A percentile compares a stretch with the other conserved stretches of the same genome.
These are phyloP conservation scores for Rutstroemia sp. DNA, from an alignment of 2,329 filamentous ascomycete genomes.

Conservation along the genomic window DNA sequence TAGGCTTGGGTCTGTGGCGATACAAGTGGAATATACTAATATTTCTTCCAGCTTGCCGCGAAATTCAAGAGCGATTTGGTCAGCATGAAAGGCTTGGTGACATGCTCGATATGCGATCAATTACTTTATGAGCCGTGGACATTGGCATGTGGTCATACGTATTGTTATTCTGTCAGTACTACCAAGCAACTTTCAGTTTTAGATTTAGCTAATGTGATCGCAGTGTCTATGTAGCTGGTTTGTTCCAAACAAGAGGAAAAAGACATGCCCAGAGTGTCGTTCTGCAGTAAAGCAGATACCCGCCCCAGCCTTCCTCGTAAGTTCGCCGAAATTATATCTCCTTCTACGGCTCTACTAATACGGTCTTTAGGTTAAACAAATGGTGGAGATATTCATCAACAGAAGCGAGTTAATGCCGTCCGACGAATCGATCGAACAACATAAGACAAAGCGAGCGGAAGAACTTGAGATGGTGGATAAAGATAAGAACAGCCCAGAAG, in stretches of 20 bases:
- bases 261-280: slow-evolving; percentile 64
- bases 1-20: slow-evolving; percentile 3
- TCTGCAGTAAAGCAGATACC: slow-evolving; percentile 49
- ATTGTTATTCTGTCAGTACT: slow-evolving; percentile 53
- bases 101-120: slow-evolving; percentile 62
- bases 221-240: slow-evolving; percentile 33
- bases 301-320: slow-evolving; percentile 56
- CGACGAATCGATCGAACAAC: slow-evolving; percentile 56
- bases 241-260: slow-evolving; percentile 41
- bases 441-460: slow-evolving; percentile 47
- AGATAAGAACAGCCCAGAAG: slow-evolving; percentile 48
- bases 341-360: background rate
- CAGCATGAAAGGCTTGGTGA: slow-evolving; percentile 51
- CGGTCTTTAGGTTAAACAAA: slow-evolving; percentile 48
- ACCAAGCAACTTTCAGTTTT: background rate
- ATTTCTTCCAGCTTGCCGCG: slow-evolving; percentile 19
- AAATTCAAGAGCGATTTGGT: slow-evolving; percentile 44
- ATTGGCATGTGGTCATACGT: slow-evolving; percentile 61
- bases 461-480: slow-evolving; percentile 52
- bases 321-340: slow-evolving; percentile 15
- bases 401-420: slow-evolving; percentile 53
- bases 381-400: slow-evolving; percentile 55
- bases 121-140: slow-evolving; percentile 65
- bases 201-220: slow-evolving; percentile 13
- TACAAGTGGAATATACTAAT: slow-evolving; percentile 7